Conservation (phyloP, 2,329 filamentous ascomycete species). For the Tolypocladium sp. region DNA sequence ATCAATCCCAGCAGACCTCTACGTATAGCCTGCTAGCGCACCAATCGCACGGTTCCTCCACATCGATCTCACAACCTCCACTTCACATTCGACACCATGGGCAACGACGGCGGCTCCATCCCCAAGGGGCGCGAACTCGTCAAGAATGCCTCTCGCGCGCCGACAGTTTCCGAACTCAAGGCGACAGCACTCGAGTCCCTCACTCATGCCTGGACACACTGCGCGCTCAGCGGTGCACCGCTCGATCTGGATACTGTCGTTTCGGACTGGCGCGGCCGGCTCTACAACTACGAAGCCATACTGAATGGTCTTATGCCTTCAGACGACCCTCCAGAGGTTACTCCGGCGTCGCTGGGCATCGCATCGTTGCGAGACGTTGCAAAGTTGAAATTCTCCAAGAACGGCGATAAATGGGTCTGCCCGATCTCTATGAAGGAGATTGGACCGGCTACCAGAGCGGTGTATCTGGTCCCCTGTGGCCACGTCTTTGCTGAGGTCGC, state of each 20-base stretch:
- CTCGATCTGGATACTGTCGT: slow-evolving; percentile 65
- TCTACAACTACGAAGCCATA: slow-evolving; percentile 94
- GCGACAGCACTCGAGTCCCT: slow-evolving; percentile 79
- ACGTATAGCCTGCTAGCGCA: neutral
- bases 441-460: slow-evolving; percentile 67
- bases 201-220: slow-evolving; percentile 77
- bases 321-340: slow-evolving; percentile 45
- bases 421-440: slow-evolving; percentile 82
- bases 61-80: too few species aligned
- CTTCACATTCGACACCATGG: slow-evolving; percentile 51
- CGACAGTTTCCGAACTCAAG: slow-evolving; percentile 79
- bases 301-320: slow-evolving; percentile 50
- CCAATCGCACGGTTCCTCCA: neutral
- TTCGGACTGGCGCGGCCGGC: slow-evolving; percentile 71
- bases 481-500: slow-evolving; percentile 88
- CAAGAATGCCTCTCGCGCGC: slow-evolving; percentile 78
- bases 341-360: slow-evolving; percentile 49
- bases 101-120: slow-evolving; percentile 96
- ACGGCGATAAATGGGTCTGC: slow-evolving; percentile 61
- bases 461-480: slow-evolving; percentile 89
- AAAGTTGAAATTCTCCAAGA: slow-evolving; percentile 61
- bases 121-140: slow-evolving; percentile 93
- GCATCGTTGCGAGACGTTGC: slow-evolving; percentile 79
- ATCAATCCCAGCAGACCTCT: neutral
- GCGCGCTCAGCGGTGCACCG: slow-evolving; percentile 72